A percentile compares a stretch with the other conserved stretches of the same genome.
Evolutionary conservation across 2,329 filamentous ascomycete species (phyloP).

Genomic region (Colletotrichum aenigma): DNA sequence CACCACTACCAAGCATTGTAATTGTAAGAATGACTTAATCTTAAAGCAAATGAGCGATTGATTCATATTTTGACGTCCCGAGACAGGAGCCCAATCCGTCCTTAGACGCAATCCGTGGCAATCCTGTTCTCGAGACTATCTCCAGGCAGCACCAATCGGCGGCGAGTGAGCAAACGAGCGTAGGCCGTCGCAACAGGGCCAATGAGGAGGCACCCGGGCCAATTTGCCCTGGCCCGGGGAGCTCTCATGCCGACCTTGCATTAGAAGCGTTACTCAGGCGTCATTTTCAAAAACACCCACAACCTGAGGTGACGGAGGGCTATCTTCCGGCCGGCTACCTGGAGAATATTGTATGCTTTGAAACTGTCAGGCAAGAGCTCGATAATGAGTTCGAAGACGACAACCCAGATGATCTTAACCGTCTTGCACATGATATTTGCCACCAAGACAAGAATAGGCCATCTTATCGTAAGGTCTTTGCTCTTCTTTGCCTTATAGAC

Average conservation of each 20-base stretch:
- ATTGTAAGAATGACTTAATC: too few species aligned
- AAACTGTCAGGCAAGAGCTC: not conserved
- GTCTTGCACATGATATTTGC: not conserved
- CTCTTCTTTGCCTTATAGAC: not conserved
- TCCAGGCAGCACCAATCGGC: too few species aligned
- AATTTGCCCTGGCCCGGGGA: not conserved
- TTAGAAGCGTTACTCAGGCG: not conserved
- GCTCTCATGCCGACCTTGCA: not conserved
- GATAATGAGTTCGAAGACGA: not conserved
- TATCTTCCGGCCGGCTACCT: not conserved
- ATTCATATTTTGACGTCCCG: too few species aligned
- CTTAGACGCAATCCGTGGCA: too few species aligned
- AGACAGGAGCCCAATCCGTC: too few species aligned
- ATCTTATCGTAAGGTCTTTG: not conserved
- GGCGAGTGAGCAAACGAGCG: too few species aligned
- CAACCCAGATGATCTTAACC: not conserved
- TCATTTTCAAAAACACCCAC: not conserved
- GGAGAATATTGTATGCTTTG: not conserved
- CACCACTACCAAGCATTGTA: too few species aligned
- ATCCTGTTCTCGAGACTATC: too few species aligned
- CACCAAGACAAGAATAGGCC: not conserved
- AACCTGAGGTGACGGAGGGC: not conserved
- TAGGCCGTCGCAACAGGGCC: too few species aligned
- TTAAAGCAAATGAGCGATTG: too few species aligned
- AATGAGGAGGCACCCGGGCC: too few species aligned